These are phyloP conservation scores for Pseudocercospora ulei DNA, from an alignment of 2,329 filamentous ascomycete species.

Conservation along the genomic window DNA sequence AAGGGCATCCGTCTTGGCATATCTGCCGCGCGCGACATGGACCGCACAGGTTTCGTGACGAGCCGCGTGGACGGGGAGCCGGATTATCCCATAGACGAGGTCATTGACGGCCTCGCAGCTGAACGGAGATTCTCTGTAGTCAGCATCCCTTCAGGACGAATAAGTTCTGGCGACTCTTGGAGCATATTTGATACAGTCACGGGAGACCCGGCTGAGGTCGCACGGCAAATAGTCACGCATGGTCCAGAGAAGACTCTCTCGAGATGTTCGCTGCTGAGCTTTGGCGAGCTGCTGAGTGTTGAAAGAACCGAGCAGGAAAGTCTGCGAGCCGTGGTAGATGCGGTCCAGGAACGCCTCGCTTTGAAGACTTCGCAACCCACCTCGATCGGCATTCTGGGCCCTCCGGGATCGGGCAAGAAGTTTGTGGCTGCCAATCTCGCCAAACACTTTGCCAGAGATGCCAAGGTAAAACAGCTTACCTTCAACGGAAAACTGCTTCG, in stretches of 20 bases:
- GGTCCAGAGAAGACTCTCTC: constrained; percentile 30
- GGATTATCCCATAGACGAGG: constrained; percentile 27
- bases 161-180: constrained; percentile 33
- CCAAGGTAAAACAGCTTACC: constrained; percentile 23
- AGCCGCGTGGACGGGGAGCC: constrained; percentile 24
- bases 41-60: constrained; percentile 25
- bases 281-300: constrained; percentile 28
- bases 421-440: constrained; percentile 30
- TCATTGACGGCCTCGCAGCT: constrained; percentile 23
- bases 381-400: constrained; percentile 30
- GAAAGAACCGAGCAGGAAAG: constrained; percentile 31
- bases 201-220: constrained; percentile 31
- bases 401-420: constrained; percentile 32
- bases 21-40: constrained; percentile 26
- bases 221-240: constrained; percentile 29
- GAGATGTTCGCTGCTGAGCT: constrained; percentile 27
- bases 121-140: constrained; percentile 26
- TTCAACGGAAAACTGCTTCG: constrained; percentile 30
- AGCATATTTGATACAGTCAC: constrained; percentile 31
- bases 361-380: constrained; percentile 25
- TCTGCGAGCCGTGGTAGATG: constrained; percentile 28
- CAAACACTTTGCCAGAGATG: constrained; percentile 23
- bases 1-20: constrained; percentile 29
- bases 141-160: constrained; percentile 30
- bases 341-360: constrained; percentile 27